Conservation (phyloP, 345 rosid genomes). For the Trapa incisa region DNA sequence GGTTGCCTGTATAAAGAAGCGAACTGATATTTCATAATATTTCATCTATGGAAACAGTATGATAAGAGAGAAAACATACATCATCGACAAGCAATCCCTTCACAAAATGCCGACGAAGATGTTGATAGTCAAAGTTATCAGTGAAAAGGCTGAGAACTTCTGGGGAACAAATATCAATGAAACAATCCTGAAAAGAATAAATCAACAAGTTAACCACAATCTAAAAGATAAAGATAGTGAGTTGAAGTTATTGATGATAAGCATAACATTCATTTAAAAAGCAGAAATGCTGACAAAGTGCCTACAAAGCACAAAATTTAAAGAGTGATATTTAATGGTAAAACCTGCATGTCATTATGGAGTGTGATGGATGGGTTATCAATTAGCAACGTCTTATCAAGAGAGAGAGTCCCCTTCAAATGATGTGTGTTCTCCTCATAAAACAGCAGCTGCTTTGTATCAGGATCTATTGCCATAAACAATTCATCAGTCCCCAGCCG, state of each 20-base stretch:
- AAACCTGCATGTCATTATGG: slow-evolving; percentile 72
- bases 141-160: slow-evolving; percentile 94
- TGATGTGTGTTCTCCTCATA: slow-evolving; percentile 64
- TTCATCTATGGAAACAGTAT: background rate
- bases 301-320: background rate
- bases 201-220: background rate
- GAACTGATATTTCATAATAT: background rate
- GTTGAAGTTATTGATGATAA: background rate
- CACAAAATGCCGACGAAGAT: slow-evolving; percentile 88
- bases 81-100: slow-evolving; percentile 92
- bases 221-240: background rate
- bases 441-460: slow-evolving; percentile 79
- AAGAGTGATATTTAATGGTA: slow-evolving; percentile 5
- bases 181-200: slow-evolving; percentile 59
- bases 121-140: slow-evolving; percentile 94
- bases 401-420: slow-evolving; percentile 43
- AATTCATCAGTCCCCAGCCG: slow-evolving; percentile 90
- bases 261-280: background rate
- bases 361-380: slow-evolving; percentile 52
- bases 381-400: slow-evolving; percentile 58
- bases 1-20: background rate
- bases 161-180: slow-evolving; percentile 76
- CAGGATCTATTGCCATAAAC: slow-evolving; percentile 81
- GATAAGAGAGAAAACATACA: slow-evolving; percentile 24
- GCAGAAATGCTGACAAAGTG: background rate